phyloP scores from a whole-genome alignment of 108 stramenopile species.

The Fragilariopsis cylindrus region DNA sequence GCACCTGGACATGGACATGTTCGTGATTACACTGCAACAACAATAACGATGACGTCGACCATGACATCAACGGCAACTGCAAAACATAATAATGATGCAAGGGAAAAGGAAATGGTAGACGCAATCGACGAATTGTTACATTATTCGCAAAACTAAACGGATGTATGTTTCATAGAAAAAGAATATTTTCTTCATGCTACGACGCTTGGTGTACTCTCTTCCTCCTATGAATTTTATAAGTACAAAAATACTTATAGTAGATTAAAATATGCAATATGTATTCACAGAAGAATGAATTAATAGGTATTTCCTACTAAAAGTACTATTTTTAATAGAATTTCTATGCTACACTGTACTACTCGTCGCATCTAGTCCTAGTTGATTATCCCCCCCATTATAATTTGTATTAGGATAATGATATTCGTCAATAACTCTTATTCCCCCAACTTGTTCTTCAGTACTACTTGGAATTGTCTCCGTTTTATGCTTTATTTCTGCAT shows the following conservation, averaged over 20 bases:
- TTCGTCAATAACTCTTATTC: background rate
- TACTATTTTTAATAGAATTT: too few species aligned
- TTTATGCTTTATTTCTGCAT: slow-evolving; percentile 5
- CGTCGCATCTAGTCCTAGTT: background rate
- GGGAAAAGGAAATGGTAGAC: background rate
- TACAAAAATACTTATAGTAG: background rate
- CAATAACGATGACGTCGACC: background rate
- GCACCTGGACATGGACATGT: slow-evolving; percentile 75
- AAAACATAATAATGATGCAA: background rate
- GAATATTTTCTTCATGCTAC: background rate
- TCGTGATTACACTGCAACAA: slow-evolving; percentile 39
- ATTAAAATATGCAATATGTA: background rate
- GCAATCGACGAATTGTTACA: background rate
- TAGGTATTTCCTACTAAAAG: background rate
- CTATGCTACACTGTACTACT: background rate
- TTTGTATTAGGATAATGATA: background rate
- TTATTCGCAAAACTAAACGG: background rate
- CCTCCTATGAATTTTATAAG: background rate
- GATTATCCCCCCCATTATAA: background rate
- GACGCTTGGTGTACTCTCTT: background rate
- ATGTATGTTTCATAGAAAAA: too few species aligned
- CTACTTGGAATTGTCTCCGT: background rate
- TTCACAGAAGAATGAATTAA: background rate
- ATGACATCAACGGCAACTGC: background rate
- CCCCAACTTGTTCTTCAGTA: background rate